Base-by-base conservation (phyloP, 2,329 filamentous ascomycete species). In the Trichoderma sp. region DNA sequence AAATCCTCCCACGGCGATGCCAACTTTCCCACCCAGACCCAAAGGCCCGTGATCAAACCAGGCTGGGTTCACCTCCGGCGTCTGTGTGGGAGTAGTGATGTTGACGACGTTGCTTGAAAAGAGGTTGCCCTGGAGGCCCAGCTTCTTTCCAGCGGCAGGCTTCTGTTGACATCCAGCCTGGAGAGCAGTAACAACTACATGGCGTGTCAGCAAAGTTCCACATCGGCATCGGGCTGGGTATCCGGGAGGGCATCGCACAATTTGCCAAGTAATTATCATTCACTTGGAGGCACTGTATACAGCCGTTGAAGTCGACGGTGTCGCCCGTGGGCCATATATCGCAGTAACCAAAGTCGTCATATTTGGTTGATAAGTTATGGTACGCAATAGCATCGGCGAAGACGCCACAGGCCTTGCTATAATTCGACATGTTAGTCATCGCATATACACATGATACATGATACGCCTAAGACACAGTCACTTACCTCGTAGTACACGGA, bases 81-180 rank as follows among this genome's bases (percentile, higher is more conserved):
- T 78, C 0, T 83, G 78, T 0, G 82, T 79, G 0, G 88, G 85
- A 0, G 80, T 78, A 2, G 86, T 87, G 65, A 87, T 81, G 70
- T 84, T 85, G 52, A 88, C 81, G 0, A 73, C 69, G 0, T 79
- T 76, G 11, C 74, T 76, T 2, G 86, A 86, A 76, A 90, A 90
- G 2, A 86, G 76, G 24, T 79, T 77, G 27, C 88, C 88, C 5
- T 84, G 75, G 0, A 88, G 74, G 4, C 83, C 83, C n/a, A 90
- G 73, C 0, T 78, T 83, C 0, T 77, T 73, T 0, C 87, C 87
- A 0, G 80, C 75, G 0, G 74, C 71, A 0, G 88, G 86, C 68
- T 80, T 79, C 71, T 89, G 85, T 64, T 81, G 74, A 73, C 88
- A 90, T 7, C 85, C 87, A 21, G 86, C 87, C 68, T 87, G 79